Base-by-base conservation (phyloP, 1,139 yeast species). In the Geotrichum phurueaensis region DNA sequence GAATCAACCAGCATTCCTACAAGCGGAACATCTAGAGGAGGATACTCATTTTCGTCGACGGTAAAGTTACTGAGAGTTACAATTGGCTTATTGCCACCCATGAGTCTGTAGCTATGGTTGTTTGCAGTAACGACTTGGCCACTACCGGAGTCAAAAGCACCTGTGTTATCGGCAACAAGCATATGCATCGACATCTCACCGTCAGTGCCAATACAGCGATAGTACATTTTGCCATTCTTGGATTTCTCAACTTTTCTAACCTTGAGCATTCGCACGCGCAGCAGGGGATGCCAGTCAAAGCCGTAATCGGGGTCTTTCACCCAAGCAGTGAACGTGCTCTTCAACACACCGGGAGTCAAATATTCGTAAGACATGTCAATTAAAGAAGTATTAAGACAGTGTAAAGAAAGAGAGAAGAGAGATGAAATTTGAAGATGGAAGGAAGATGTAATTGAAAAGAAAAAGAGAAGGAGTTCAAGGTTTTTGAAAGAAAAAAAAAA, bases 281-380 rank as follows among this genome's bases (percentile, higher is more conserved):
- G 20, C 47, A n/a, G 20, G 20, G 47, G 47, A n/a, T 39, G 47
- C 20, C 20, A n/a, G 20, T 39, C 47, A 39, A 39, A 39, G 18
- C 47, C 47, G 18, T n/a, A n/a, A n/a, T 39, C n/a, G 22, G 47
- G 47, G 47, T 39, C 20, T 15, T 5, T 39, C 5, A 39, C 47
- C 47, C 47, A 39, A n/a, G 47, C 47, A 7, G 47, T 12, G 20
- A 39, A 39, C 18, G 47, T 39, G 47, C 47, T 39, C 18, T 39
- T n/a, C 20, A 39, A 39, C 54, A 59, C 52, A 18, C 61, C 61
- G 10, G 45, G 50, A 23, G 61, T 51, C 22, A 59, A 45, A 51
- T 29, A 29, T 15, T 47, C 48, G 36, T 54, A 54, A 22, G 53
- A 5, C 61, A 59, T 59, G 20, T 50, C 25, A 15, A 49, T 12